Evolutionary conservation across 2,329 filamentous ascomycete species (phyloP).

Genomic region (Scleromitrula shiraiana): DNA sequence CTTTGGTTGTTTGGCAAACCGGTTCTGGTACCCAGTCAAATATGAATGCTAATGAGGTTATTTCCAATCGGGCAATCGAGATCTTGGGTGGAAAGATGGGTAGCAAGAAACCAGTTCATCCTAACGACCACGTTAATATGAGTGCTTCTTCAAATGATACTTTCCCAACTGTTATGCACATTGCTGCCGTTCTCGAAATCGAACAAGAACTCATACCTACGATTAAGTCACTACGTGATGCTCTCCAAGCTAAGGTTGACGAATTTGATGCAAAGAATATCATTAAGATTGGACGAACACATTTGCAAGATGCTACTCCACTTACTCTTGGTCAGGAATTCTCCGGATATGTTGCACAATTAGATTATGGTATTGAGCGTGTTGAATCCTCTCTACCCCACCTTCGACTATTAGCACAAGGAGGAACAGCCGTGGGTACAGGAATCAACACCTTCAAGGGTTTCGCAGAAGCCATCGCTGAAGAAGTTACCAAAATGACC

Average conservation of each 20-base stretch:
- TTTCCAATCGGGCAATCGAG: conserved; percentile 98
- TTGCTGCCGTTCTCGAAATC: conserved; percentile 89
- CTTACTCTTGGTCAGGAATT: conserved; percentile 95
- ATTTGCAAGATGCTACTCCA: conserved; percentile 94
- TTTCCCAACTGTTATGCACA: conserved; percentile 99
- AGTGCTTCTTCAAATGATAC: conserved; percentile 98
- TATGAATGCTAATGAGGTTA: conserved; percentile 99
- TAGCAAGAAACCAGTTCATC: conserved; percentile 96
- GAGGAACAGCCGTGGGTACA: conserved; percentile 93
- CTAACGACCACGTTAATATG: conserved; percentile 99
- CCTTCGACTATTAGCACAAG: conserved; percentile 81
- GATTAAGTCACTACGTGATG: conserved; percentile 71
- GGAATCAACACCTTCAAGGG: conserved; percentile 96
- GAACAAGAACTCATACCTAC: conserved; percentile 79
- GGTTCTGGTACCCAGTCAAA: conserved; percentile 95
- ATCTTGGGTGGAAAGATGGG: conserved; percentile 92
- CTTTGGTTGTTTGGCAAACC: conserved; percentile 98
- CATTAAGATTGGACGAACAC: conserved; percentile 98
- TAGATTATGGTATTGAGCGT: conserved; percentile 83
- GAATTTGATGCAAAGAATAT: conserved; percentile 78
- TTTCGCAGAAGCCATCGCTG: conserved; percentile 87
- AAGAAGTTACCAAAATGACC: conserved; percentile 86
- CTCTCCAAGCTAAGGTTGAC: conserved; percentile 81
- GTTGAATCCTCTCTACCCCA: conserved; percentile 77
- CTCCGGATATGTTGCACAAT: conserved; percentile 91